Evolutionary conservation across 1,284 basidiomycete species (phyloP).

Genomic region (Takashimella tepidaria): DNA sequence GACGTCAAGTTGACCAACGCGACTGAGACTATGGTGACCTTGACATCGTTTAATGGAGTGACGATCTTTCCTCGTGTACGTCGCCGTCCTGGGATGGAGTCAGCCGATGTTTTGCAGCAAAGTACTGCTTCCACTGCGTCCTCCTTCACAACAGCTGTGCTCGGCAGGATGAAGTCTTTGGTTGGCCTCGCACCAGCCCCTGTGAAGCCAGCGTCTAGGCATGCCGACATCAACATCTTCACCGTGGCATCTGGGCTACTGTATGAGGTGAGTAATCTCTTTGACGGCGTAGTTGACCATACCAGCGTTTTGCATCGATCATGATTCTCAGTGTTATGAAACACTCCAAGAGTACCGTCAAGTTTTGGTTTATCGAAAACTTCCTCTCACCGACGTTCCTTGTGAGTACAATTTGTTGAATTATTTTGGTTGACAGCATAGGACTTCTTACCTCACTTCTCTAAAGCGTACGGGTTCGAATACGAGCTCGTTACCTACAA

Average conservation of each 20-base stretch:
- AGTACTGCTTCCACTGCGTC: no score
- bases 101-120: slow-evolving; percentile 67
- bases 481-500: slow-evolving; percentile 96
- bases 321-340: slow-evolving; percentile 95
- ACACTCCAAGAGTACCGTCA: slow-evolving; percentile 88
- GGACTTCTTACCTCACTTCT: slow-evolving; percentile 93
- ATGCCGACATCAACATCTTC: slow-evolving; percentile 95
- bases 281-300: not conserved
- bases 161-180: slow-evolving; percentile 33
- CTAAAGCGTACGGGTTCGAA: slow-evolving; percentile 83
- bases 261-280: slow-evolving; percentile 65
- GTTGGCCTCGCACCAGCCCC: slow-evolving; percentile 32
- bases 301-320: slow-evolving; percentile 88
- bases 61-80: slow-evolving; percentile 78
- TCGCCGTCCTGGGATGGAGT: slow-evolving; percentile 70
- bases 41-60: slow-evolving; percentile 81
- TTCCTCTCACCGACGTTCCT: slow-evolving; percentile 97
- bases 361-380: slow-evolving; percentile 99
- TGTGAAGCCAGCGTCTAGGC: slow-evolving; percentile 34
- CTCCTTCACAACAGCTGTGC: not conserved
- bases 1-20: slow-evolving; percentile 59
- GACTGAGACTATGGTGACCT: slow-evolving; percentile 62
- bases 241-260: slow-evolving; percentile 94
- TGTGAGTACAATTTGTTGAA: slow-evolving; percentile 53
- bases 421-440: slow-evolving; percentile 32